Evolutionary conservation across 768 basidiomycete genomes (phyloP).

Genomic region (Tylopilus sp.): DNA sequence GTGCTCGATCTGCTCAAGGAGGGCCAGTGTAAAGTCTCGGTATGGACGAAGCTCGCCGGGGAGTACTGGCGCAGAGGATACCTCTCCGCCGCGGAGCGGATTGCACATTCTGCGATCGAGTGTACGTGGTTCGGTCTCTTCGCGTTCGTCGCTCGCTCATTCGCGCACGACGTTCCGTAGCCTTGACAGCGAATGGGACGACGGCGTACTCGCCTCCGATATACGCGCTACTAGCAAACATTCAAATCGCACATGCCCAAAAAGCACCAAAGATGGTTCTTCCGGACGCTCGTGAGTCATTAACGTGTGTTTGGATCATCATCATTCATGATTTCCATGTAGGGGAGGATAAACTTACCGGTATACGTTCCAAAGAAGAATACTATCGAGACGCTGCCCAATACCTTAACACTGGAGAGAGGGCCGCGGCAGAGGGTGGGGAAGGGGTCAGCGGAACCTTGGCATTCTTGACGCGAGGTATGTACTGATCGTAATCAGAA

Average conservation of each 20-base stretch:
- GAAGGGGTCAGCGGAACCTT: slow-evolving; percentile 54
- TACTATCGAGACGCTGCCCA: slow-evolving; percentile 68
- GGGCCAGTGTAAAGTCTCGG: slow-evolving; percentile 65
- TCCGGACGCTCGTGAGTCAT: slow-evolving; percentile 62
- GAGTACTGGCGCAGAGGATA: slow-evolving; percentile 86
- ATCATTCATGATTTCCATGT: neutral
- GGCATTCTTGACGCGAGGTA: slow-evolving; percentile 66
- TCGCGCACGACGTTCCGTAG: slow-evolving; percentile 29
- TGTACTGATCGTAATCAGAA: slow-evolving; percentile 2
- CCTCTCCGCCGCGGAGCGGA: slow-evolving; percentile 72
- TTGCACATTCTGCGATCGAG: slow-evolving; percentile 63
- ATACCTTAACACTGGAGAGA: slow-evolving; percentile 60
- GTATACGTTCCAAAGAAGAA: slow-evolving; percentile 62
- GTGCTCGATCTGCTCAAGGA: slow-evolving; percentile 70
- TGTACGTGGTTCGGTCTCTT: slow-evolving; percentile 43
- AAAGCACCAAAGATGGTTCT: slow-evolving; percentile 81
- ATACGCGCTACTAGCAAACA: slow-evolving; percentile 80
- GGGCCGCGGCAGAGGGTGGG: slow-evolving; percentile 53
- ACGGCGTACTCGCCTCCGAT: slow-evolving; percentile 62
- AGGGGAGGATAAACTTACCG: slow-evolving; percentile 65
- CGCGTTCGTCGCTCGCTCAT: neutral
- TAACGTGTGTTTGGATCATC: neutral
- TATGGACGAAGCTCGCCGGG: slow-evolving; percentile 80
- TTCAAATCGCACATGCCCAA: slow-evolving; percentile 75
- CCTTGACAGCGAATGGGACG: slow-evolving; percentile 48